These are phyloP conservation scores for Penicillium coprophilum DNA, from an alignment of 495 filamentous ascomycete species.

Conservation along the genomic window DNA sequence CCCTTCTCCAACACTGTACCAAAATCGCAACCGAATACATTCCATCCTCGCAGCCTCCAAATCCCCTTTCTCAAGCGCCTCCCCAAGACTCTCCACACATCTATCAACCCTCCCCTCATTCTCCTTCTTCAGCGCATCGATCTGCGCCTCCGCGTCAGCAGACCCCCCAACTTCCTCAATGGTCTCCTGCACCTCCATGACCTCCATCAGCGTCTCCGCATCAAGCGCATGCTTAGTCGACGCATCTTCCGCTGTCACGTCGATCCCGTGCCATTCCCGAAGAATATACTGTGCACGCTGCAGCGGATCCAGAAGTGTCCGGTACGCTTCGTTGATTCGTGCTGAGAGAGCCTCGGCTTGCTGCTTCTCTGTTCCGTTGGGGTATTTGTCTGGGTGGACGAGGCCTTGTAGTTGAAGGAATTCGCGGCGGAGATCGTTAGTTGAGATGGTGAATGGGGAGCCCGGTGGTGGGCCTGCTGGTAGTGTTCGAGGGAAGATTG, in stretches of 20 bases:
- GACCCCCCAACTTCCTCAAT: slow-evolving; percentile 63
- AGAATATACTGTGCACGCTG: slow-evolving; percentile 83
- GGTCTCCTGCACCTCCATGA: slow-evolving; percentile 81
- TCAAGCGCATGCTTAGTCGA: slow-evolving; percentile 59
- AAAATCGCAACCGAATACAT: slow-evolving; percentile 80
- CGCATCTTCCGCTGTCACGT: slow-evolving; percentile 73
- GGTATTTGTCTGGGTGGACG: slow-evolving; percentile 81
- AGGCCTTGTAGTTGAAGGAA: slow-evolving; percentile 79
- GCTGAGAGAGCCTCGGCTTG: slow-evolving; percentile 71
- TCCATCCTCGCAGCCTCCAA: slow-evolving; percentile 64
- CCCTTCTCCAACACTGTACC: slow-evolving; percentile 82
- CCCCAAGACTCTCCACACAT: slow-evolving; percentile 58
- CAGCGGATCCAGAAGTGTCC: slow-evolving; percentile 73
- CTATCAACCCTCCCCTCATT: slow-evolving; percentile 67
- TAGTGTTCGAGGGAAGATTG: slow-evolving; percentile 81
- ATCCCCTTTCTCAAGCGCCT: slow-evolving; percentile 66
- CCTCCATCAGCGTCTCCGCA: slow-evolving; percentile 74
- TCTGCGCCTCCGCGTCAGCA: slow-evolving; percentile 60
- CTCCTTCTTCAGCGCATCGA: slow-evolving; percentile 57
- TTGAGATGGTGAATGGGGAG: slow-evolving; percentile 73
- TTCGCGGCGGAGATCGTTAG: slow-evolving; percentile 66
- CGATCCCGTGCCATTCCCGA: slow-evolving; percentile 61
- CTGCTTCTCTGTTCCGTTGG: slow-evolving; percentile 50
- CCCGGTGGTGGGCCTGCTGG: slow-evolving; percentile 76
- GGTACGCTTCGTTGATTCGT: slow-evolving; percentile 85